These are phyloP conservation scores for Cryoendolithus antarcticus DNA, from an alignment of 2,329 filamentous ascomycete species.

Conservation along the genomic window DNA sequence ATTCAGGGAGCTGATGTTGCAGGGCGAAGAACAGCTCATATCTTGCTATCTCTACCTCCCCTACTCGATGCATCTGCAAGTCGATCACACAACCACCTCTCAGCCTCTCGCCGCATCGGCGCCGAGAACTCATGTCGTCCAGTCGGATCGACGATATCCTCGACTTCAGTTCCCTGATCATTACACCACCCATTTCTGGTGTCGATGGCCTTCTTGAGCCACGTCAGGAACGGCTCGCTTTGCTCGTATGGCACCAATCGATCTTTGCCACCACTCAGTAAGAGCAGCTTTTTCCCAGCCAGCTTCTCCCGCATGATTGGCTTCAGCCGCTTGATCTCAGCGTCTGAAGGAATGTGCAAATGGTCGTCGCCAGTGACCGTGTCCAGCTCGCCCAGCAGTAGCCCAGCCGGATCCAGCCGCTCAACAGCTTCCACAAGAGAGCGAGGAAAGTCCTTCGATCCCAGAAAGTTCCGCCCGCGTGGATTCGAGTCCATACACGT, in stretches of 20 bases:
- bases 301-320: constrained; percentile 21
- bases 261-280: constrained; percentile 55
- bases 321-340: constrained; percentile 31
- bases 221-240: constrained; percentile 47
- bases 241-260: constrained; percentile 58
- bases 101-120: constrained; percentile 55
- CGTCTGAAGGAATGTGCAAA: constrained; percentile 28
- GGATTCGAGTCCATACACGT: constrained; percentile 43
- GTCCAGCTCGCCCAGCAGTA: constrained; percentile 45
- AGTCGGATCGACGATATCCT: constrained; percentile 56
- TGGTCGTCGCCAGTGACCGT: constrained; percentile 12
- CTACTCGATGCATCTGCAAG: constrained; percentile 3
- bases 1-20: no score
- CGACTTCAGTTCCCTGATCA: constrained; percentile 44
- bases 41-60: constrained; percentile 4
- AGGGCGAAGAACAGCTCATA: background rate
- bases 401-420: constrained; percentile 60
- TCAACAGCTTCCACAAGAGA: constrained; percentile 52
- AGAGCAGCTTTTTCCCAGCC: constrained; percentile 50
- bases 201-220: constrained; percentile 43
- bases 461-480: constrained; percentile 54
- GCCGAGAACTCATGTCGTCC: constrained; percentile 57
- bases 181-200: constrained; percentile 38
- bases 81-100: constrained; percentile 46
- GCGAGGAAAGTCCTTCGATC: constrained; percentile 63